These are phyloP conservation scores for Diospyros kaki DNA, from an alignment of 148 eudicot species.

Conservation along the genomic window DNA sequence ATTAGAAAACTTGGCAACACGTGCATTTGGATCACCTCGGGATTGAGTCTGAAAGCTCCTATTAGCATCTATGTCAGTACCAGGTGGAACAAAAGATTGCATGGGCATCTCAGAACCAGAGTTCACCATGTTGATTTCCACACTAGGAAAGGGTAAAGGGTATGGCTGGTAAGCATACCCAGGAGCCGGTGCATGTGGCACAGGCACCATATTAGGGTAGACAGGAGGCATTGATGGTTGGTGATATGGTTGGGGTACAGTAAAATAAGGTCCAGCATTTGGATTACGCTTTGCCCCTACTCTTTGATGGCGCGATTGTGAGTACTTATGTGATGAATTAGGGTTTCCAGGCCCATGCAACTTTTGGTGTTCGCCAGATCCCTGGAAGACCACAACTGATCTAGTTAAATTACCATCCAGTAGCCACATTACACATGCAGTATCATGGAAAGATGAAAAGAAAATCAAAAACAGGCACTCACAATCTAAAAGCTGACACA, in stretches of 20 bases:
- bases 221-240: slow-evolving; percentile 49
- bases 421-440: too few relatives aligned
- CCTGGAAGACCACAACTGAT: slow-evolving; percentile 26
- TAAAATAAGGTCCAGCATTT: slow-evolving; percentile 48
- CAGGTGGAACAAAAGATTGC: slow-evolving; percentile 48
- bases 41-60: slow-evolving; percentile 35
- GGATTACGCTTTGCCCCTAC: slow-evolving; percentile 57
- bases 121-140: slow-evolving; percentile 41
- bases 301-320: slow-evolving; percentile 47
- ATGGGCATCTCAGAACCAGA: slow-evolving; percentile 42
- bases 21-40: slow-evolving; percentile 38
- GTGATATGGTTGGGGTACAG: slow-evolving; percentile 54
- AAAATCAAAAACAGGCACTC: not conserved
- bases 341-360: slow-evolving; percentile 31
- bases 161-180: slow-evolving; percentile 60
- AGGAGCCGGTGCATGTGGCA: slow-evolving; percentile 37
- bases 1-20: slow-evolving; percentile 30
- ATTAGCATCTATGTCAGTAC: slow-evolving; percentile 32
- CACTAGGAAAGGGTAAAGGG: slow-evolving; percentile 42
- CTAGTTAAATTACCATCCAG: too few relatives aligned
- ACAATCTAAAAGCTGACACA: not conserved
- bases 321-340: slow-evolving; percentile 50
- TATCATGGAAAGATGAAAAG: slow-evolving; percentile 3
- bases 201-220: slow-evolving; percentile 49
- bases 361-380: slow-evolving; percentile 44